Evolutionary conservation across 2,329 filamentous ascomycete genomes (phyloP).

Genomic region (Stenocarpella maydis): DNA sequence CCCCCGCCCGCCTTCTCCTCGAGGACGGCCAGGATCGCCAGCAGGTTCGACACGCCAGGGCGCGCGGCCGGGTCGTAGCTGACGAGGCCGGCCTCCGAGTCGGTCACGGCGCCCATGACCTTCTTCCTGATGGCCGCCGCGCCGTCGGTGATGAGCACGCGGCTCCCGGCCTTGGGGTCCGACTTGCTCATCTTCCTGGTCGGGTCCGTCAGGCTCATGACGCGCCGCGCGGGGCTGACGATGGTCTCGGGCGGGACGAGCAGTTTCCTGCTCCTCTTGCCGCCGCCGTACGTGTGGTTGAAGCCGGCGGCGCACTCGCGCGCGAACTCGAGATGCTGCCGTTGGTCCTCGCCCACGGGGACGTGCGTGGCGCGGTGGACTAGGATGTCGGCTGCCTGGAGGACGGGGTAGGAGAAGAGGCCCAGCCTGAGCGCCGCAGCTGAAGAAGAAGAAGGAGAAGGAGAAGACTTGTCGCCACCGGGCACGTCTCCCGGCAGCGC

Average conservation of each 20-base stretch:
- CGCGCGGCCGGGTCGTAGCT: conserved; percentile 74
- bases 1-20: conserved; percentile 39
- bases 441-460: background rate
- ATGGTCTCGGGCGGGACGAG: conserved; percentile 75
- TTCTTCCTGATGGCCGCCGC: conserved; percentile 72
- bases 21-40: conserved; percentile 81
- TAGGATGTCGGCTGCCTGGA: conserved; percentile 94
- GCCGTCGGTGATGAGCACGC: conserved; percentile 83
- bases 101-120: conserved; percentile 78
- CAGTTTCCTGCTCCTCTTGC: conserved; percentile 39
- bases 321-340: conserved; percentile 92
- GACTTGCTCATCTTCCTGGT: conserved; percentile 95
- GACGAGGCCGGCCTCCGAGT: conserved; percentile 67
- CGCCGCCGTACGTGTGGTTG: conserved; percentile 70
- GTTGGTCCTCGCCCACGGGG: conserved; percentile 95
- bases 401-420: conserved; percentile 93
- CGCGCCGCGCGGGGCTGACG: conserved; percentile 79
- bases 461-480: conserved; percentile 35
- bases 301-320: conserved; percentile 87
- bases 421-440: conserved; percentile 78
- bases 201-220: conserved; percentile 89
- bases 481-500: conserved; percentile 59
- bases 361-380: conserved; percentile 86
- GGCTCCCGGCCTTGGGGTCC: conserved; percentile 71
- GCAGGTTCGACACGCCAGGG: conserved; percentile 87